phyloP scores from a whole-genome alignment of 257 asterid genomes.

The Fraxinus cuspidata region DNA sequence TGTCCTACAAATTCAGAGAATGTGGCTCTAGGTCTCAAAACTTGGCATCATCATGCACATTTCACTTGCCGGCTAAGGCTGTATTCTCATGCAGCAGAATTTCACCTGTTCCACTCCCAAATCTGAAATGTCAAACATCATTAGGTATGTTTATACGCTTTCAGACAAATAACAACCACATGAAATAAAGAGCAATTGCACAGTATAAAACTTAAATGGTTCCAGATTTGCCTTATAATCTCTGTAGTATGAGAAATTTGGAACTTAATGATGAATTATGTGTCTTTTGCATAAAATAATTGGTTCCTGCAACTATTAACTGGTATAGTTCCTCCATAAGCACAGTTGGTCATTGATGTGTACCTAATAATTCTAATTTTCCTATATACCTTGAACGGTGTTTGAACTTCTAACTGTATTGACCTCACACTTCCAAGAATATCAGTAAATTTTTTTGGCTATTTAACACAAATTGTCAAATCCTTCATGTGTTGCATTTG shows the following conservation, averaged over 20 bases:
- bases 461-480: background rate
- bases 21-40: constrained; percentile 29
- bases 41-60: constrained; percentile 28
- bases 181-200: background rate
- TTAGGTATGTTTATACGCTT: constrained; percentile 42
- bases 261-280: background rate
- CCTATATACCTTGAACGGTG: background rate
- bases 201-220: background rate
- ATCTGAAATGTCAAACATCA: constrained; percentile 22
- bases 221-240: background rate
- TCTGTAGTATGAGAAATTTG: background rate
- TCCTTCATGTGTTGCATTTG: background rate
- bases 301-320: background rate
- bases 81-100: constrained; percentile 26
- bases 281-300: background rate
- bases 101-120: constrained; percentile 30
- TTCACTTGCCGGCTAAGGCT: constrained; percentile 19
- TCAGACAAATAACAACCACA: background rate
- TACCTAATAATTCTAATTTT: constrained; percentile 7
- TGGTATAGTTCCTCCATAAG: background rate
- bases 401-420: background rate
- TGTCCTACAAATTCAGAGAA: constrained; percentile 34
- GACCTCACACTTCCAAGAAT: background rate
- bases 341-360: background rate
- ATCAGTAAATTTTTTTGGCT: background rate